phyloP scores from a whole-genome alignment of 2,329 filamentous ascomycete species.

The Penicillium sp. region DNA sequence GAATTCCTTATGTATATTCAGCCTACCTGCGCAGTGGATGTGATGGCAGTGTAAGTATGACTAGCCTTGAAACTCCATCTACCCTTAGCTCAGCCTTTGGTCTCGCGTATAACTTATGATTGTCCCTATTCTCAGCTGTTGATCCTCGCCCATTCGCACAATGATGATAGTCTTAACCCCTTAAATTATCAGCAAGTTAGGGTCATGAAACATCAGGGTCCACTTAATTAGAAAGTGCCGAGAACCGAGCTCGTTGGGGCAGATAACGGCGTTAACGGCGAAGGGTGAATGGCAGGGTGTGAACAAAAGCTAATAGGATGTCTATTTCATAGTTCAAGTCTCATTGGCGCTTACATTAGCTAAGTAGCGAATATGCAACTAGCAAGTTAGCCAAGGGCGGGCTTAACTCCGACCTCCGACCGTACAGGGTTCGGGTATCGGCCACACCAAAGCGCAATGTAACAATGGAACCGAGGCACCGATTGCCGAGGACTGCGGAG shows the following conservation, averaged over 20 bases:
- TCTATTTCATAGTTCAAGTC: not conserved
- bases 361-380: not conserved
- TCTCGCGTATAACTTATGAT: not conserved
- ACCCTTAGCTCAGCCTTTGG: not conserved
- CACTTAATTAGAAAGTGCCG: not conserved
- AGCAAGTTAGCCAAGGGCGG: not conserved
- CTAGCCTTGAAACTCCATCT: no score
- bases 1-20: not conserved
- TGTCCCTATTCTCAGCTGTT: not conserved
- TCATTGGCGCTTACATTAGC: not conserved
- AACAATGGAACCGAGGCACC: slow-evolving; percentile 18
- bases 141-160: not conserved
- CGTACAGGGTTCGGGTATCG: slow-evolving; percentile 12
- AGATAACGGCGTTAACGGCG: not conserved
- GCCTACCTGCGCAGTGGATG: not conserved
- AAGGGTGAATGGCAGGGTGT: not conserved
- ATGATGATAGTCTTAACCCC: not conserved
- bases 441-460: not conserved
- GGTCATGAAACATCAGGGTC: not conserved
- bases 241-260: not conserved
- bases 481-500: slow-evolving; percentile 13
- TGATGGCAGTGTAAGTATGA: not conserved
- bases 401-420: not conserved
- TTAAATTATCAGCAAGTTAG: not conserved
- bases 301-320: not conserved